phyloP scores from a whole-genome alignment of 192 early-diverging fungal genomes.

The Entomortierella parvispora region DNA sequence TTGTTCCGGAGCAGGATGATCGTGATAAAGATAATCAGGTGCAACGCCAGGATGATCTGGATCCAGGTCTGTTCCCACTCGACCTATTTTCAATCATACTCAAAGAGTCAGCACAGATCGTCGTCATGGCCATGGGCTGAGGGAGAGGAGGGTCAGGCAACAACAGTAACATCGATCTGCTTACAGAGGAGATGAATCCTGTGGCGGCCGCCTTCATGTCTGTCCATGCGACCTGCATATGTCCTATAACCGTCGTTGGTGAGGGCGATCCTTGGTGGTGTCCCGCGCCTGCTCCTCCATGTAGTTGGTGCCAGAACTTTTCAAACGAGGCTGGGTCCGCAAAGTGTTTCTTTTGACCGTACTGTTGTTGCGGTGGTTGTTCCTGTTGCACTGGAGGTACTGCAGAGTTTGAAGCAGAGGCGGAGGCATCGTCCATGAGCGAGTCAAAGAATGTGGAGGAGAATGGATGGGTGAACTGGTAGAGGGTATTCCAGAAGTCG shows the following conservation, averaged over 20 bases:
- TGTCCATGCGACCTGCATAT: constrained; percentile 21
- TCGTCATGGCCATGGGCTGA: background rate
- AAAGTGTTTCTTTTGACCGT: constrained; percentile 10
- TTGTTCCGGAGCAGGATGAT: constrained; percentile 53
- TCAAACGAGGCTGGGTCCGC: constrained; percentile 25
- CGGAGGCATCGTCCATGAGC: constrained; percentile 7
- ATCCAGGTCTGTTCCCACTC: constrained; percentile 66
- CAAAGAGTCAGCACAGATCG: background rate
- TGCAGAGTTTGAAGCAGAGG: background rate
- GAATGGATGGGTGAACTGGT: constrained; percentile 50
- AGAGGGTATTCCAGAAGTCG: constrained; percentile 52
- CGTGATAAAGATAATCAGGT: constrained; percentile 47
- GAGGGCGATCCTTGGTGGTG: background rate
- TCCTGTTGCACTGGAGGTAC: background rate
- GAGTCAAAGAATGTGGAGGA: constrained; percentile 49
- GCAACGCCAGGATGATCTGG: constrained; percentile 47
- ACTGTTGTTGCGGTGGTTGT: background rate
- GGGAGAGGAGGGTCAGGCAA: background rate
- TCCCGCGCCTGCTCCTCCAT: background rate
- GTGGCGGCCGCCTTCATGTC: constrained; percentile 22
- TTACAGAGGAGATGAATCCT: constrained; percentile 35
- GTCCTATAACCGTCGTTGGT: constrained; percentile 5
- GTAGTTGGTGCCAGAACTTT: constrained; percentile 40
- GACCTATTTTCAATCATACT: constrained; percentile 36
- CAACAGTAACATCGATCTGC: background rate